Base-by-base conservation (phyloP, 2,329 filamentous ascomycete genomes). In the Bimuria novae-zelandiae region DNA sequence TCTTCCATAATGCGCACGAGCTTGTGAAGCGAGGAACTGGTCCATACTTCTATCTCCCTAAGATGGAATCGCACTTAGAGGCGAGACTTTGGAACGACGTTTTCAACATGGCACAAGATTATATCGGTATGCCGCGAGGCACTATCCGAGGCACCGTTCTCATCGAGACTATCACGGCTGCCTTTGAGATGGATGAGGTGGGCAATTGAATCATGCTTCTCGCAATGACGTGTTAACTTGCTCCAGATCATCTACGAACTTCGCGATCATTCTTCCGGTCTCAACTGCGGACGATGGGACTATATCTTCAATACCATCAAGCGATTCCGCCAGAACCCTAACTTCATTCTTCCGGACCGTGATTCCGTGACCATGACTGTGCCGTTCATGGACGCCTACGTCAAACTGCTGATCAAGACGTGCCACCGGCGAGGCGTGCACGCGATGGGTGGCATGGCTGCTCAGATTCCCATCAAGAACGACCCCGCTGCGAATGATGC, bases 281-380 rank as follows among this genome's bases (percentile, higher is more conserved):
- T 99, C 70, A 99, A 99, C 86, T 97, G 94, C 77, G 94, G 94
- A 61, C 89, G 94, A 64, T 99, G 94, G 94, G 94, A 99, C 75
- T 99, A 99, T 83, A 97, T 99, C 79, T 99, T 99, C 84, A 94
- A 89, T 75, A 91, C 93, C 72, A 97, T 99, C 82, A 99, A 99
- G 85, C 96, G 96, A 78, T 96, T 97, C 89, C 90, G 94, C 73
- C 86, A 96, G 70, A 94, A 97, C 81, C 82, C 89, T 68, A 87
- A 88, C 79, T 97, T 97, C 73, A 86, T 97, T 52, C 87, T 99
- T 17, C 94, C 94, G 23, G 93, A 99, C 76, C 90, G 94, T 57
- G 88, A 88, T 50, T 83, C 85, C 56, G 91, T 99, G 50, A 99
- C 94, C 65, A 97, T 99, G 94, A 97, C 92, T 11, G 89, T 93